Percentiles rank a stretch among this genome's conserved stretches.
phyloP scores from a whole-genome alignment of 2,329 filamentous ascomycete species.

The Immersiporthe knoxdaviesiana region DNA sequence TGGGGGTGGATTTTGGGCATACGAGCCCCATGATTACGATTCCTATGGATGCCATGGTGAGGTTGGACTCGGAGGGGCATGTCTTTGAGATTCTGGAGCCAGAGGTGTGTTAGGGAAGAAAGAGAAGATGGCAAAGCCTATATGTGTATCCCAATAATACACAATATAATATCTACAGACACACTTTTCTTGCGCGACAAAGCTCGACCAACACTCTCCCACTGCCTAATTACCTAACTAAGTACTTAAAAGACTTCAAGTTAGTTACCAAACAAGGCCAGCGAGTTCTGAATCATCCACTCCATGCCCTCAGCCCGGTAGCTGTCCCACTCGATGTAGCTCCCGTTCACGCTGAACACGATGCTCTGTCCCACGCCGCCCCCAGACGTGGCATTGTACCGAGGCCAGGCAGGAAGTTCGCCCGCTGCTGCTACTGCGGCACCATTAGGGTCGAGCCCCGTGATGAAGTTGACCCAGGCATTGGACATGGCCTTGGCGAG shows the following conservation, averaged over 20 bases:
- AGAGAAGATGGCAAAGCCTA: too few relatives aligned
- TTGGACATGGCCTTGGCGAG: constrained; percentile 53
- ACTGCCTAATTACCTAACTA: too few relatives aligned
- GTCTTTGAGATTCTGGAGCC: constrained; percentile 22
- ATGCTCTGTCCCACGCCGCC: constrained; percentile 43
- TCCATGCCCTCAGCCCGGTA: constrained; percentile 48
- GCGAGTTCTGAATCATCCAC: constrained; percentile 37
- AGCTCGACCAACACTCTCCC: too few relatives aligned
- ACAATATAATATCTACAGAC: too few relatives aligned
- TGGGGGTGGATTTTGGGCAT: constrained; percentile 48
- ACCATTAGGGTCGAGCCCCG: constrained; percentile 49
- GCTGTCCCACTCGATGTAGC: constrained; percentile 44
- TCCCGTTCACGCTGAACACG: constrained; percentile 54
- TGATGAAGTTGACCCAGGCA: constrained; percentile 57
- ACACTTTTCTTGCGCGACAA: too few relatives aligned
- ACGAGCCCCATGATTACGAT: constrained; percentile 47
- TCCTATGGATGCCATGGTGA: constrained; percentile 43
- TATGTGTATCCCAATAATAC: too few relatives aligned
- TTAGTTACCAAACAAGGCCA: constrained; percentile 28
- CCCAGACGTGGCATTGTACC: constrained; percentile 31
- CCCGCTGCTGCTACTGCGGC: constrained; percentile 24
- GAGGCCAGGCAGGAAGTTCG: constrained; percentile 29
- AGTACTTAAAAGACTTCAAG: too few relatives aligned
- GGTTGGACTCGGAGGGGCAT: constrained; percentile 37
- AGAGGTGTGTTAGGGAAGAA: background rate